Conservation (phyloP, 805 yeast genomes). For the Candida maesae region DNA sequence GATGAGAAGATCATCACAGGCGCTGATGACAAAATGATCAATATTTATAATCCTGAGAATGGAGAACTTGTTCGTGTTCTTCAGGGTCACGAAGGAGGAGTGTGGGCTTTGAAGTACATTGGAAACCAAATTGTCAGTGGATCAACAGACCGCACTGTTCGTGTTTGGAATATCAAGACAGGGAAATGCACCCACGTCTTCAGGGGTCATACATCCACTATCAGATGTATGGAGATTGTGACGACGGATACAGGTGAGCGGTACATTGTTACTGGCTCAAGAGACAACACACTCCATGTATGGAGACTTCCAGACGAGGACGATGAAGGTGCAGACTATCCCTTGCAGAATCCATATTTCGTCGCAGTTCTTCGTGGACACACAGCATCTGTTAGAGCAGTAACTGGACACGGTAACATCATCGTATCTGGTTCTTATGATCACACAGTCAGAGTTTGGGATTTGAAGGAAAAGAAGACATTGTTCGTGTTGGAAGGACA, state of each 20-base stretch:
- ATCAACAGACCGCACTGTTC: conserved; percentile 88
- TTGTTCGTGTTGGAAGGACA: conserved; percentile 77
- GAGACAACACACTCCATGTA: conserved; percentile 79
- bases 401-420: conserved; percentile 79
- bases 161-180: conserved; percentile 86
- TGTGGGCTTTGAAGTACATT: conserved; percentile 92
- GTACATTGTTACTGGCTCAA: conserved; percentile 78
- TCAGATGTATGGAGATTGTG: conserved; percentile 82
- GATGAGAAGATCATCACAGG: conserved; percentile 89
- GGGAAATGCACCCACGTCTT: conserved; percentile 90
- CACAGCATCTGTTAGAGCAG: conserved; percentile 77
- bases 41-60: conserved; percentile 71
- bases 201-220: conserved; percentile 89
- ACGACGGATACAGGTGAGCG: conserved; percentile 69
- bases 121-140: conserved; percentile 88
- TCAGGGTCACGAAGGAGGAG: conserved; percentile 95
- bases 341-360: conserved; percentile 53
- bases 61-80: conserved; percentile 63
- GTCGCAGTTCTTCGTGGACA: conserved; percentile 72
- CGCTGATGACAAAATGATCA: conserved; percentile 80
- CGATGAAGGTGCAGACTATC: conserved; percentile 29
- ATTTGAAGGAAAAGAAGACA: conserved; percentile 69
- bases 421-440: conserved; percentile 91
- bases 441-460: conserved; percentile 90
- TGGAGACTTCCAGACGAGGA: conserved; percentile 70